phyloP scores from a whole-genome alignment of 306 rosid species.

The Heteromeles arbutifolia region DNA sequence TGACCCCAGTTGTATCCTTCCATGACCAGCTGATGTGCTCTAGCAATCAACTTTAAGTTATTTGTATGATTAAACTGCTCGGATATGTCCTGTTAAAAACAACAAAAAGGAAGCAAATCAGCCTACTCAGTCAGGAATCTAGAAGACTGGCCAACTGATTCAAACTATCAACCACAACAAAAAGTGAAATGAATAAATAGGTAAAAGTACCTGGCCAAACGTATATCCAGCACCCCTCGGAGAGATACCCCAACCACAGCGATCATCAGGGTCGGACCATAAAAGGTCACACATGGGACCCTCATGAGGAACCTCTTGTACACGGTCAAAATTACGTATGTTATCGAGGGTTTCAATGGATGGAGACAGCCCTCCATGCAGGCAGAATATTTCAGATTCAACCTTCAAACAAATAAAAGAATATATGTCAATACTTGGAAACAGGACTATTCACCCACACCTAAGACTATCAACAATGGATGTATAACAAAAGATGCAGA shows the following conservation, averaged over 20 bases:
- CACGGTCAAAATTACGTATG: slow-evolving; percentile 89
- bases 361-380: slow-evolving; percentile 93
- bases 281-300: slow-evolving; percentile 97
- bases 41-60: slow-evolving; percentile 84
- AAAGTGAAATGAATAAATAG: neutral
- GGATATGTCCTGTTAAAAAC: slow-evolving; percentile 66
- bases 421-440: neutral
- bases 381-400: slow-evolving; percentile 92
- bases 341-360: slow-evolving; percentile 92
- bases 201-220: slow-evolving; percentile 69
- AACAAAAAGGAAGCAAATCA: neutral
- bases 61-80: slow-evolving; percentile 94
- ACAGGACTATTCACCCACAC: neutral
- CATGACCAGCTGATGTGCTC: slow-evolving; percentile 99
- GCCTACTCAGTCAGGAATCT: neutral
- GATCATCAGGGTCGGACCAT: slow-evolving; percentile 96
- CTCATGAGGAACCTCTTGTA: slow-evolving; percentile 97
- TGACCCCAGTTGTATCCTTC: slow-evolving; percentile 97
- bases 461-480: neutral
- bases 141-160: neutral
- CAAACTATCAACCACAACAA: neutral
- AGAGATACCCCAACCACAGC: slow-evolving; percentile 98
- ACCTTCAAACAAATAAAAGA: slow-evolving; percentile 35
- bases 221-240: slow-evolving; percentile 97
- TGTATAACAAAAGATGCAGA: neutral